phyloP scores from a whole-genome alignment of 2,329 filamentous ascomycete species.

The Cladorrhinum sp. region DNA sequence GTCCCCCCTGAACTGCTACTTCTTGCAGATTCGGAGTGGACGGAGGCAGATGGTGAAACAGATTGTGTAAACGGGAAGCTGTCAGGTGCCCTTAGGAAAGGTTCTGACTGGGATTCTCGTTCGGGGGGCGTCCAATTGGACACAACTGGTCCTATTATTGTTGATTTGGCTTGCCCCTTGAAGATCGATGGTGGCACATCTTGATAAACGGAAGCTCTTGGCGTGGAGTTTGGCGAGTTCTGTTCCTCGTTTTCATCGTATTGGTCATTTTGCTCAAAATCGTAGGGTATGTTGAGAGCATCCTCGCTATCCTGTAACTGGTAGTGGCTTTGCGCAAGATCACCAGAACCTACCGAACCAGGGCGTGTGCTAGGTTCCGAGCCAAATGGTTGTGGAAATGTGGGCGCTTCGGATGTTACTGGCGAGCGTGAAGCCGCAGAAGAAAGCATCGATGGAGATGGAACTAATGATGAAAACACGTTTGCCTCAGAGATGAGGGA shows the following conservation, averaged over 20 bases:
- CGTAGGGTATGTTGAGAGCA: constrained; percentile 56
- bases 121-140: constrained; percentile 34
- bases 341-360: constrained; percentile 33
- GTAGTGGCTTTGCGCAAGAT: constrained; percentile 36
- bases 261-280: constrained; percentile 40
- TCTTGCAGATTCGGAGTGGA: constrained; percentile 28
- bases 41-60: constrained; percentile 21
- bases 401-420: constrained; percentile 29
- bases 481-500: constrained; percentile 66
- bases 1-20: constrained; percentile 31
- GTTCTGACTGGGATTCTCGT: constrained; percentile 38
- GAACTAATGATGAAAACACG: constrained; percentile 58
- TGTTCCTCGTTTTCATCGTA: constrained; percentile 35
- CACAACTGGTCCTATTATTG: constrained; percentile 29
- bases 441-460: constrained; percentile 57
- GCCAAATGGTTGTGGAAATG: neutral
- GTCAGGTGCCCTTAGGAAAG: constrained; percentile 31
- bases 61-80: constrained; percentile 6
- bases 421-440: constrained; percentile 51
- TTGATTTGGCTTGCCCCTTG: constrained; percentile 32
- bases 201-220: constrained; percentile 49
- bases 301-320: constrained; percentile 50
- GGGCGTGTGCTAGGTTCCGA: constrained; percentile 20
- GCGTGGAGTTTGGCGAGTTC: constrained; percentile 45
- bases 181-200: constrained; percentile 27